Evolutionary conservation across 495 filamentous ascomycete genomes (phyloP), one percentile per base, ranked within the genome.

Genomic region (Pyronema domesticum): DNA sequence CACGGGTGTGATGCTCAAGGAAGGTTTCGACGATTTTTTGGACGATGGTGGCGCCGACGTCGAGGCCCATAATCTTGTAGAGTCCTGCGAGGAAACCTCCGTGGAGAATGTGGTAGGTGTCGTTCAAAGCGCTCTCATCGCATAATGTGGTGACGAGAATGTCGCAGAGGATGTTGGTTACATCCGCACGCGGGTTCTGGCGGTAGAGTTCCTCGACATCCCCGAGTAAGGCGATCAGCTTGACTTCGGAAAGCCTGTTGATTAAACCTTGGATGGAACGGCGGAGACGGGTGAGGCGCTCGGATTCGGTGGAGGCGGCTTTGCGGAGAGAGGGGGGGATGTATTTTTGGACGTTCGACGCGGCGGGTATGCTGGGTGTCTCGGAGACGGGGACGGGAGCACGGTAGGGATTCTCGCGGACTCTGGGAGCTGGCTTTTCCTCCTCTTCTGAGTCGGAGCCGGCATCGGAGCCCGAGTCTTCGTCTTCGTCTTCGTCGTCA

Each of bases 211-310:
- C 76, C 65, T 91, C 85, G 15, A 94, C 72, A 34, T 93, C 86
- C 3, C 73, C 70, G 6, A 95, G 69, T 48, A 95, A 89, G 11
- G 82, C 77, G 6, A 91, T 65, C 57, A 96, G 65, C 60, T 86
- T 95, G 3, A 86, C 79, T 64, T 95, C 89, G 0, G 93, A 94
- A 42, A 98, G 69, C 62, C 89, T 82, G 70, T 98, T 98, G 56
- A 96, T 73, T 8, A 91, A 73, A 65, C 91, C 91, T 58, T 95
- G 86, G 13, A 82, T 76, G 63, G 89, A 83, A 49, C 87, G 78
- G 48, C 78, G 79, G 42, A 98, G 68, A 17, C 82, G 79, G 6
- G 74, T 72, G 7, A 85, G 73, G 35, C 76, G 72, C 64, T 94
- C 86, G 1, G 74, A 71, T 48, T 84, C 80, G 1, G 78, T 78